These are phyloP conservation scores for Rhizoctonia solani DNA, from an alignment of 1,284 basidiomycete genomes.

Conservation along the genomic window DNA sequence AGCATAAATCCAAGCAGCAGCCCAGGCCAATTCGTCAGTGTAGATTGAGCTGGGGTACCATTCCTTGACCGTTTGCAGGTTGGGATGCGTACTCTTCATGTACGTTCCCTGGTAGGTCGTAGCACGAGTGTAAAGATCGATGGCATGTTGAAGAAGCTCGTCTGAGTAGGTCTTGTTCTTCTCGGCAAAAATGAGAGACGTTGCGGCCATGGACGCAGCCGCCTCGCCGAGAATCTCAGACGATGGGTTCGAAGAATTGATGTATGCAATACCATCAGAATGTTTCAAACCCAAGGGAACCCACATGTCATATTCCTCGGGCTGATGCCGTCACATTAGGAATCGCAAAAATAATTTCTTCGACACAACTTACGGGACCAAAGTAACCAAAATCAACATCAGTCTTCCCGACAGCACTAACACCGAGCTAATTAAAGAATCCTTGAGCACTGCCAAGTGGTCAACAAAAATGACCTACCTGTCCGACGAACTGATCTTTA, in stretches of 20 bases:
- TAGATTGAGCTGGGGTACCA: conserved; percentile 38
- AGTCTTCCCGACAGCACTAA: conserved; percentile 34
- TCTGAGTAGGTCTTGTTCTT: conserved; percentile 33
- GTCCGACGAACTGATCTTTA: conserved; percentile 37
- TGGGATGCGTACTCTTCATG: conserved; percentile 37
- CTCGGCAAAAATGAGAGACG: conserved; percentile 36
- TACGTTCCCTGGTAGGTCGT: conserved; percentile 36
- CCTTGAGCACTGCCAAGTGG: neutral
- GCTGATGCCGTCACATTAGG: neutral
- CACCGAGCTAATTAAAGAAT: conserved; percentile 33
- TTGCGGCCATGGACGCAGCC: conserved; percentile 36
- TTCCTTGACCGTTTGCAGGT: conserved; percentile 36
- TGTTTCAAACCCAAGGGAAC: conserved; percentile 30
- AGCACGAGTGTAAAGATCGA: conserved; percentile 36
- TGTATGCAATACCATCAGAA: conserved; percentile 37
- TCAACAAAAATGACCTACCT: conserved; percentile 16
- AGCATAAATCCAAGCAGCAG: conserved; percentile 36
- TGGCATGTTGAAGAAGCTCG: conserved; percentile 31
- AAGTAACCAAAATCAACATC: conserved; percentile 38
- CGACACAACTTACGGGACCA: conserved; percentile 31
- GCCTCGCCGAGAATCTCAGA: conserved; percentile 38
- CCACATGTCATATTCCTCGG: conserved; percentile 38
- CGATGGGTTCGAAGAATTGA: conserved; percentile 38
- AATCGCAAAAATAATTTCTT: neutral
- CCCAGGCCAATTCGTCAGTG: conserved; percentile 36